A percentile compares a stretch with the other conserved stretches of the same genome.
Conservation (phyloP, 768 basidiomycete genomes). For the Tephrocybe sp. region DNA sequence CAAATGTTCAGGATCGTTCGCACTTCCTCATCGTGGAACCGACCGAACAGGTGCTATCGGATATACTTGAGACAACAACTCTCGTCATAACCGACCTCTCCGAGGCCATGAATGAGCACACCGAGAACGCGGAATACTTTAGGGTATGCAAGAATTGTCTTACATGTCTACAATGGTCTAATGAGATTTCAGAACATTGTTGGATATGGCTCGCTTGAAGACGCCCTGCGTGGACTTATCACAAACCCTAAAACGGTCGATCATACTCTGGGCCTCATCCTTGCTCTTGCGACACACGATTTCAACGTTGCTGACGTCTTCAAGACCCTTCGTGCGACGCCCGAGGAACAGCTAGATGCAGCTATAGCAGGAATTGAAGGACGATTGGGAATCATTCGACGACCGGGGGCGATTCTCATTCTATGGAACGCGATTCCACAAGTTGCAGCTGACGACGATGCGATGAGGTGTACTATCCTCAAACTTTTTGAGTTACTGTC, state of each 20-base stretch:
- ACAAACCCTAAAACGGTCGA: conserved; percentile 46
- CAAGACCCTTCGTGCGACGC: conserved; percentile 36
- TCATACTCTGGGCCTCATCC: conserved; percentile 63
- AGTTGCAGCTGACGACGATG: conserved; percentile 30
- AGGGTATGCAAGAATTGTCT: conserved; percentile 46
- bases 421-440: conserved; percentile 52
- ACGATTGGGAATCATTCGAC: conserved; percentile 49
- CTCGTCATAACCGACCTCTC: conserved; percentile 65
- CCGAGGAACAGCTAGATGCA: conserved; percentile 38
- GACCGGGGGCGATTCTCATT: conserved; percentile 61
- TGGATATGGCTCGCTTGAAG: conserved; percentile 63
- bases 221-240: conserved; percentile 57
- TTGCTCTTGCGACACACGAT: conserved; percentile 67
- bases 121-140: conserved; percentile 62
- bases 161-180: background rate
- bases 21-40: conserved; percentile 32
- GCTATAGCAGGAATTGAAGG: conserved; percentile 43
- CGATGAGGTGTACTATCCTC: conserved; percentile 53
- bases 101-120: conserved; percentile 59
- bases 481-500: conserved; percentile 66
- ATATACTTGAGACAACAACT: conserved; percentile 53
- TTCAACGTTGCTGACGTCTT: conserved; percentile 61
- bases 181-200: conserved; percentile 44
- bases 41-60: conserved; percentile 35
- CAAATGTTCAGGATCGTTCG: conserved; percentile 46